Base-by-base conservation (phyloP, 257 asterid genomes). In the Nemophila menziesii region DNA sequence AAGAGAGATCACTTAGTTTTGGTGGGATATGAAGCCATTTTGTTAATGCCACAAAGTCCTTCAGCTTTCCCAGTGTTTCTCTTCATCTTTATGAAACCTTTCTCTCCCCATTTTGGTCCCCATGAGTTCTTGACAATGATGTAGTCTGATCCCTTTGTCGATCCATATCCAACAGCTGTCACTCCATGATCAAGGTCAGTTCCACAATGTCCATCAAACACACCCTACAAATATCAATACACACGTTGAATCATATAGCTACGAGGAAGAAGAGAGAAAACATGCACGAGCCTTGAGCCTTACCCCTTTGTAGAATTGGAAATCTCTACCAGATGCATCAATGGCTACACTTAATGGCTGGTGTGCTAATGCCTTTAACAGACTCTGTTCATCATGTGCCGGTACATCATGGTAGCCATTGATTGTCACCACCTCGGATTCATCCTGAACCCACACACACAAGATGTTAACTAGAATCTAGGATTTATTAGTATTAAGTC, bases 31-130 rank as follows among this genome's bases (percentile, higher is more conserved):
- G 86, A 79, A 24, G 82, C 82, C 79, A 75, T 62, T 44, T 64
- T 70, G 65, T 79, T 46, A 43, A 79, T 64, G 58, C 86, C 86
- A 63, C 92, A 79, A 20, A 65, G 57, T 43, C 89, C 89, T 11
- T 54, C 48, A 24, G 69, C 63, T 22, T 72, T 60, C 20, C 75
- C 82, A 7, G 73, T 70, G 37, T 60, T 68, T 44, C 83, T 70
- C 69, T 63, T 68, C 76, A 79, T 63, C 49, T 76, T 66, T 27
- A 70, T 73, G 63, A 20, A 79, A 8, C 92, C 80, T 14, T 20
- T 5, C 22, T 22, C 53, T 11, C 61, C 61, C 60, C 52, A 46
- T 11, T 16, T 44, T 22, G 44, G 8, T 4, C 48, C 59, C 37
- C 22, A n/a, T 5, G 17, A 42, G 33, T 41, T 45, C 46, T 29